These are phyloP conservation scores for Fusarium chaquense DNA, from an alignment of 2,329 filamentous ascomycete genomes.

Conservation along the genomic window DNA sequence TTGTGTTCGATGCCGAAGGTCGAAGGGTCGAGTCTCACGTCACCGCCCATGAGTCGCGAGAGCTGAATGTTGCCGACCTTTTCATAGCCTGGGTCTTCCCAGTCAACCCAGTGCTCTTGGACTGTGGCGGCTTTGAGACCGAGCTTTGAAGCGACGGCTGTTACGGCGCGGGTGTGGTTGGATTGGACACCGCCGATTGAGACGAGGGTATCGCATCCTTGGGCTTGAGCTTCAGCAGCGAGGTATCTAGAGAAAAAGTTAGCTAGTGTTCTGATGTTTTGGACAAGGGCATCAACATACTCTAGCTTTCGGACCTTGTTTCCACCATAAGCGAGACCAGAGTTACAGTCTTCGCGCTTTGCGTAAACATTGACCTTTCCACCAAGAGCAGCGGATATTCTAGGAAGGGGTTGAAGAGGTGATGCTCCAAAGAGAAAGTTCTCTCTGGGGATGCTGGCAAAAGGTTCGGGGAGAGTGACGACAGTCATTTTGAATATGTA, in stretches of 20 bases:
- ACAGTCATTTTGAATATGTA: conserved; percentile 43
- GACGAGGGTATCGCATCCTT: conserved; percentile 71
- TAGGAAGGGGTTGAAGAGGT: conserved; percentile 74
- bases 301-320: conserved; percentile 79
- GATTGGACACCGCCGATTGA: conserved; percentile 76
- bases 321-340: conserved; percentile 73
- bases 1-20: conserved; percentile 78
- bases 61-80: conserved; percentile 79
- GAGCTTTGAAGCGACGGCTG: conserved; percentile 69
- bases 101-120: conserved; percentile 77
- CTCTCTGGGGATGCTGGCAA: conserved; percentile 72
- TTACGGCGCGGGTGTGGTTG: conserved; percentile 77
- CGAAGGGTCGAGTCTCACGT: conserved; percentile 70
- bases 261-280: neutral
- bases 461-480: conserved; percentile 68
- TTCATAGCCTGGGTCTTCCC: conserved; percentile 69
- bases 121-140: conserved; percentile 67
- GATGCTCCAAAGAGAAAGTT: conserved; percentile 75
- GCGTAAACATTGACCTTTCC: conserved; percentile 73
- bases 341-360: conserved; percentile 79
- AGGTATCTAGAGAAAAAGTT: conserved; percentile 62
- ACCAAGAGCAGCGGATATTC: conserved; percentile 71
- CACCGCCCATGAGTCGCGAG: conserved; percentile 74
- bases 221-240: conserved; percentile 69
- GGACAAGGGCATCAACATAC: conserved; percentile 46